Base-by-base conservation (phyloP, 2,329 filamentous ascomycete species). In the Phaeosphaeria sp. region DNA sequence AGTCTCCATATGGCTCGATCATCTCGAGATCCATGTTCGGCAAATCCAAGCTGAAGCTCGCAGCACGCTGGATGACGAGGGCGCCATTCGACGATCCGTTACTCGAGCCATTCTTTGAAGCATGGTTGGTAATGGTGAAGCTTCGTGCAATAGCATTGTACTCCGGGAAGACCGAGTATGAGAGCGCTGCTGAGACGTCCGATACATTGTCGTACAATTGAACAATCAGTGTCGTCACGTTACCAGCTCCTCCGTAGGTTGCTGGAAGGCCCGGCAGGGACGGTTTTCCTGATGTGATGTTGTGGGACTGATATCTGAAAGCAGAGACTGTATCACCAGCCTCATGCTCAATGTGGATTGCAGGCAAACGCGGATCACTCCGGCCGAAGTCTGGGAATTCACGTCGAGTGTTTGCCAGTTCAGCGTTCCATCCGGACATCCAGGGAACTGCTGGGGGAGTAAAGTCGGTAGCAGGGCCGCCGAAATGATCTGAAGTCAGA, bases 351-450 rank as follows among this genome's bases (percentile, higher is more conserved):
- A 90, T 86, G 39, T 85, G 83, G 13, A 89, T 80, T 0, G 87
- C 87, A 0, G 87, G 87, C 2, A 83, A 76, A 3, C 88, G 82
- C 61, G 88, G 87, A 66, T 90, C 87, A 17, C 87, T 87, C 7
- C 87, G 82, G 1, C 87, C 87, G 4, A 87, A 77, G 57, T 90
- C 87, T 1, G 87, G 87, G 53, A 88, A 89, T 67, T 89, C 87
- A 25, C 87, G 83, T 17, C 85, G 82, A 17, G 82, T 69, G 43
- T 84, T 85, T 11, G 81, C 82, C 36, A 81, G 72, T 49, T 79
- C 68, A 30, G 81, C 75, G 36, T 82, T 77, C 87, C 87, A 89
- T 45, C 87, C 87, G 18, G 80, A 71, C 3, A 73, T 63, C 1
- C 65, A 60, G 9, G 79, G 71, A 3, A 62, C 68, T 39, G 80